phyloP scores from a whole-genome alignment of 2,329 filamentous ascomycete genomes.

The Colletotrichum salicis region DNA sequence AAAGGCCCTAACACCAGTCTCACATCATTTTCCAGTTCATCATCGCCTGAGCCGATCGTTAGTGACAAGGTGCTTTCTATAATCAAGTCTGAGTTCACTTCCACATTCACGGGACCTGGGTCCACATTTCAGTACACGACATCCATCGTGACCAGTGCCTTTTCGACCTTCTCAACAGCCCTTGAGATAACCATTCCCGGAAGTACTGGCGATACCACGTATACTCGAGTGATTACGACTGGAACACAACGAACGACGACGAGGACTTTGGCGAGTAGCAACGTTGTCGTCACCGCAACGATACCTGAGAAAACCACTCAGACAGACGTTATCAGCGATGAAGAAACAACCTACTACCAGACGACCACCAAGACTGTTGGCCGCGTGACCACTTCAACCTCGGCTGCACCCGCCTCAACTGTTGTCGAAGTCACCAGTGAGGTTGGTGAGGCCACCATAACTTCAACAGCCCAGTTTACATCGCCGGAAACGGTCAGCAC shows the following conservation, averaged over 20 bases:
- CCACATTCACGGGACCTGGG: neutral
- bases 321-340: neutral
- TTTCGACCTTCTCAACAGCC: neutral
- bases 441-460: constrained; percentile 1
- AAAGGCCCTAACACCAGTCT: neutral
- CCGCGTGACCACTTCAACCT: neutral
- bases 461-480: constrained; percentile 1
- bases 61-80: neutral
- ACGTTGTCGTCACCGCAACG: neutral
- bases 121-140: neutral
- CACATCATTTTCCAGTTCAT: neutral
- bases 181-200: constrained; percentile 7
- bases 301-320: neutral
- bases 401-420: neutral
- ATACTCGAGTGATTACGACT: neutral
- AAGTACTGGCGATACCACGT: neutral
- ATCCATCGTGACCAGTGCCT: neutral
- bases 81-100: constrained; percentile 16
- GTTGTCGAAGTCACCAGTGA: constrained; percentile 2
- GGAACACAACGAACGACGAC: neutral
- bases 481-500: constrained; percentile 1
- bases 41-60: neutral
- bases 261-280: neutral
- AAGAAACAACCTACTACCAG: neutral
- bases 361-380: constrained; percentile 7